phyloP scores from a whole-genome alignment of 352 stramenopile species.

The Pythium rhizo-oryzae region DNA sequence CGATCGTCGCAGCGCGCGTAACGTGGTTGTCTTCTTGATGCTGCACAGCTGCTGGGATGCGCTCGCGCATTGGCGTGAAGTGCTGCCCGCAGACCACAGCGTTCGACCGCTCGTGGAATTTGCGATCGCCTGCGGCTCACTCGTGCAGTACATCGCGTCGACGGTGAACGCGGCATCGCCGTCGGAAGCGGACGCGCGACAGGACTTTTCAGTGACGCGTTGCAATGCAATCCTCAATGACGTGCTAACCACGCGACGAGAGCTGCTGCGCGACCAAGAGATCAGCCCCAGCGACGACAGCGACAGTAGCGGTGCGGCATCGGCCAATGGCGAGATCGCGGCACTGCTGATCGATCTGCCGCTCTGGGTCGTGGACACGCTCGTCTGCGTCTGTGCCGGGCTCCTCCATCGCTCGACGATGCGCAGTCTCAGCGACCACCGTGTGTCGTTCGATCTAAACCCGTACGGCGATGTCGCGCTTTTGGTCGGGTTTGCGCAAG shows the following conservation, averaged over 20 bases:
- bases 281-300: conserved; percentile 11
- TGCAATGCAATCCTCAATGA: conserved; percentile 28
- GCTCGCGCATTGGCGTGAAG: conserved; percentile 43
- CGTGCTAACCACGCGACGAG: conserved; percentile 15
- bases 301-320: background rate
- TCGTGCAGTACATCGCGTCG: conserved; percentile 40
- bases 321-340: conserved; percentile 19
- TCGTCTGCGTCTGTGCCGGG: conserved; percentile 68
- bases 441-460: conserved; percentile 79
- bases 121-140: conserved; percentile 41
- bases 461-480: conserved; percentile 82
- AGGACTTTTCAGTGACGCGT: conserved; percentile 23
- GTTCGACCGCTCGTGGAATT: conserved; percentile 39
- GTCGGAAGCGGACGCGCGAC: background rate
- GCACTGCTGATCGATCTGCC: conserved; percentile 58
- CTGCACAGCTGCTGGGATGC: conserved; percentile 59
- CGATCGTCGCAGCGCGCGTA: conserved; percentile 17
- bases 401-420: conserved; percentile 74
- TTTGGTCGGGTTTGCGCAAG: conserved; percentile 68
- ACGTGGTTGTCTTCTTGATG: conserved; percentile 59
- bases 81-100: conserved; percentile 6
- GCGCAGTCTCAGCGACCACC: conserved; percentile 77
- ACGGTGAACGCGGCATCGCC: conserved; percentile 10
- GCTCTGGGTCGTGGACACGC: conserved; percentile 66
- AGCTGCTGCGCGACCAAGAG: conserved; percentile 6